Base-by-base conservation (phyloP, 495 filamentous ascomycete species). In the Neurospora sp. region DNA sequence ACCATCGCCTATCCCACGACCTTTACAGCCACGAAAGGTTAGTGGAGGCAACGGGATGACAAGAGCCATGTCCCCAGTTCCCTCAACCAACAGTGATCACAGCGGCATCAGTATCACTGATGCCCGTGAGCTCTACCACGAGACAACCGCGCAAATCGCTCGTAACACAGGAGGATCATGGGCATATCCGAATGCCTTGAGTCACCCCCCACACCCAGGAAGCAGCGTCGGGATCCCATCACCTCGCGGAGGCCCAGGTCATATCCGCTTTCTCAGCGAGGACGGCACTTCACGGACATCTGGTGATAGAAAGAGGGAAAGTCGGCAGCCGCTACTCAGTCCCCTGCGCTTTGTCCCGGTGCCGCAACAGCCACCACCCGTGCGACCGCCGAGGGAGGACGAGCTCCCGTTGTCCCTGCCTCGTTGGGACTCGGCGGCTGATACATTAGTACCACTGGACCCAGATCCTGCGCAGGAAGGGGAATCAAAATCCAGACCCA, bases 121-220 rank as follows among this genome's bases (percentile, higher is more conserved):
- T 35, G 53, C 53, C 27, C 53, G 53, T 2, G 76, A 76, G 65
- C 73, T 78, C 8, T 78, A 78, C 31, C 76, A 78, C 70, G 72
- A 69, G 22, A 76, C 76, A 8, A 48, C 76, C 38, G 40, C 75
- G 4, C 75, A 78, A 38, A 68, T 78, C 7, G 76, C 76, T 35
- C 53, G 37, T 20, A n/a, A 40, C 48, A 40, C 53, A 69, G 71
- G 69, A 40, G 37, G 20, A 59, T 22, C 68, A 4, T 37, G 16
- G 16, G 8, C 69, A 59, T 40, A n/a, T 31, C 6, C 39, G 8
- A 27, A 35, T 35, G 20, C 38, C 40, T 68, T 37, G 17, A n/a
- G 6, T 39, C 48, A 69, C 8, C 70, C 53, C 7, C 48, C 53
- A 16, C 53, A 65, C 27, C 53, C 53, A 65, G 53, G 53, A 17